Evolutionary conservation across 805 yeast species (phyloP).

Genomic region (Saturnispora serradocipensis): DNA sequence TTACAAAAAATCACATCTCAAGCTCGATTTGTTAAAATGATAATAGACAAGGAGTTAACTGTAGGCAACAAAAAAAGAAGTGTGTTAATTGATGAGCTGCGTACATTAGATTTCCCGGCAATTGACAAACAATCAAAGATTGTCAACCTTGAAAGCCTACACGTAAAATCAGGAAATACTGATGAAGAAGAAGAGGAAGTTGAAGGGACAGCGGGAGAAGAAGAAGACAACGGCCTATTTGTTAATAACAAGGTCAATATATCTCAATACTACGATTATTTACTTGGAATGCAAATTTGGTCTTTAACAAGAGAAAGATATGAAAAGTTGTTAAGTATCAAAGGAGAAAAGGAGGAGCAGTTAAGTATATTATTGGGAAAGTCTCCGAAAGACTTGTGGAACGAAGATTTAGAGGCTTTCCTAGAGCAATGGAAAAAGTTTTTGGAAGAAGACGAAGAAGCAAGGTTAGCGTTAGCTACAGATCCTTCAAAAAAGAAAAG

Average conservation of each 20-base stretch:
- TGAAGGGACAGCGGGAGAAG: slow-evolving; percentile 29
- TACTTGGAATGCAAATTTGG: slow-evolving; percentile 90
- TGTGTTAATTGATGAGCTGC: slow-evolving; percentile 54
- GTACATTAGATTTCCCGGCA: slow-evolving; percentile 60
- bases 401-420: slow-evolving; percentile 69
- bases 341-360: slow-evolving; percentile 63
- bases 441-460: slow-evolving; percentile 53
- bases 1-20: slow-evolving; percentile 69
- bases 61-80: slow-evolving; percentile 70
- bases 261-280: slow-evolving; percentile 69
- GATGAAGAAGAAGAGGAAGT: slow-evolving; percentile 22
- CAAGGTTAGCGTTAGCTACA: slow-evolving; percentile 42
- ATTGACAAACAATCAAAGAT: slow-evolving; percentile 65
- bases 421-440: slow-evolving; percentile 56
- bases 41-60: slow-evolving; percentile 62
- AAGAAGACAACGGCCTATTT: slow-evolving; percentile 23
- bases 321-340: slow-evolving; percentile 65
- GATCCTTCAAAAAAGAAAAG: slow-evolving; percentile 33
- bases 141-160: slow-evolving; percentile 34
- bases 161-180: slow-evolving; percentile 29
- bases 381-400: slow-evolving; percentile 86
- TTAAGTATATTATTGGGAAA: slow-evolving; percentile 54
- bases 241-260: slow-evolving; percentile 35
- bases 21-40: slow-evolving; percentile 85
- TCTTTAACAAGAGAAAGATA: slow-evolving; percentile 86